Evolutionary conservation across 1,284 basidiomycete genomes (phyloP).

Genomic region (Ustanciosporium gigantosporum): DNA sequence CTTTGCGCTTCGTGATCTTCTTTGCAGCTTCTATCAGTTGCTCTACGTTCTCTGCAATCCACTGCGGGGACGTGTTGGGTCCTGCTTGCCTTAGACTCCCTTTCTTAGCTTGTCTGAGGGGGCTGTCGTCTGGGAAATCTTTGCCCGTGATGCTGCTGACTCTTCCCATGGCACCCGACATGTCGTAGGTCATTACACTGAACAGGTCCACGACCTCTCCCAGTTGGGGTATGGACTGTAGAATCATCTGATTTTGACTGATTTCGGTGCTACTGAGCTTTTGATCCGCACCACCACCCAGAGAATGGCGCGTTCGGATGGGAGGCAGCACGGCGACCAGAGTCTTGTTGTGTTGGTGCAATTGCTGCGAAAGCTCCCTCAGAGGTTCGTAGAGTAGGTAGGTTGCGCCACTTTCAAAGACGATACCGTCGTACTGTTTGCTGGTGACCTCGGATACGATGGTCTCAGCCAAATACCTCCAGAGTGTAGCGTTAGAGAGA

Average conservation of each 20-base stretch:
- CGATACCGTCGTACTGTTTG: slow-evolving; percentile 20
- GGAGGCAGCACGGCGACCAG: slow-evolving; percentile 34
- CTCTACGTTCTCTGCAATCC: slow-evolving; percentile 27
- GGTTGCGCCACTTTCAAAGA: slow-evolving; percentile 28
- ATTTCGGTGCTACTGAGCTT: slow-evolving; percentile 7
- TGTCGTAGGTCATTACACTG: slow-evolving; percentile 47
- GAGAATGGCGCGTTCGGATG: slow-evolving; percentile 10
- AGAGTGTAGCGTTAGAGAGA: slow-evolving; percentile 12
- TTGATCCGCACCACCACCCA: not conserved
- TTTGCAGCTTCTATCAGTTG: slow-evolving; percentile 6
- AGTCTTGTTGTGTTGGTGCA: slow-evolving; percentile 1
- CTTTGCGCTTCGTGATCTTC: not conserved
- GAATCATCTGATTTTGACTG: slow-evolving; percentile 27
- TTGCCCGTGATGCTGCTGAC: slow-evolving; percentile 5
- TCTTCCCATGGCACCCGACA: slow-evolving; percentile 19
- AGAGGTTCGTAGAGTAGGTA: slow-evolving; percentile 38
- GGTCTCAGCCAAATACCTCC: slow-evolving; percentile 6
- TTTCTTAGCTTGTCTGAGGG: slow-evolving; percentile 23
- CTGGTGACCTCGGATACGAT: slow-evolving; percentile 13
- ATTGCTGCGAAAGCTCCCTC: slow-evolving; percentile 1
- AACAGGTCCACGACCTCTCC: slow-evolving; percentile 29
- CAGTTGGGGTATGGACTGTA: slow-evolving; percentile 27
- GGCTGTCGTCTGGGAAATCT: slow-evolving; percentile 24
- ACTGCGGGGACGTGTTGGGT: slow-evolving; percentile 35
- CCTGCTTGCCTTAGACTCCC: slow-evolving; percentile 28